Conservation (phyloP, 2,329 filamentous ascomycete species). For the Dactylellina cionopaga region DNA sequence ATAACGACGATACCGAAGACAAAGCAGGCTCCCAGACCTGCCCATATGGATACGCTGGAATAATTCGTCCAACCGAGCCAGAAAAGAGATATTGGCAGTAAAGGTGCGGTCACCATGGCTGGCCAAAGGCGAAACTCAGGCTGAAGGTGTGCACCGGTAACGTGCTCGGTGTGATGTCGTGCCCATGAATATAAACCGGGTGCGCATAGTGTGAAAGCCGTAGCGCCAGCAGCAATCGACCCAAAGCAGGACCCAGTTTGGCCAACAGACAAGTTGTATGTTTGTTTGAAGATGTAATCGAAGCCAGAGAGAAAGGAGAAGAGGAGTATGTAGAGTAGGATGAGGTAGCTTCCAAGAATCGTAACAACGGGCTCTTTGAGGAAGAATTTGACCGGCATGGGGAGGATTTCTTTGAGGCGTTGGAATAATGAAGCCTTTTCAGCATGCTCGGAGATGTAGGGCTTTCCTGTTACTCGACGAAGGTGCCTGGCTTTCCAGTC, state of each 20-base stretch:
- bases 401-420: slow-evolving; percentile 60
- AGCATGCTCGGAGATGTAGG: slow-evolving; percentile 65
- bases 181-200: slow-evolving; percentile 64
- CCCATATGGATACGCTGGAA: slow-evolving; percentile 65
- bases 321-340: slow-evolving; percentile 64
- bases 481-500: slow-evolving; percentile 63
- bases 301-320: slow-evolving; percentile 66
- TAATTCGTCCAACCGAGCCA: slow-evolving; percentile 70
- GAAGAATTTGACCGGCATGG: slow-evolving; percentile 63
- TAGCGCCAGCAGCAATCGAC: slow-evolving; percentile 62
- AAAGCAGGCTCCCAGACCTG: slow-evolving; percentile 65
- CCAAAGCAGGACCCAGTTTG: slow-evolving; percentile 65
- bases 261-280: slow-evolving; percentile 63
- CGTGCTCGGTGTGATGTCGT: slow-evolving; percentile 62
- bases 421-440: slow-evolving; percentile 60
- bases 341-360: slow-evolving; percentile 63
- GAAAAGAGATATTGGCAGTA: slow-evolving; percentile 67
- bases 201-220: slow-evolving; percentile 61
- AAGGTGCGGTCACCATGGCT: slow-evolving; percentile 65
- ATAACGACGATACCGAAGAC: slow-evolving; percentile 67
- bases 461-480: slow-evolving; percentile 60
- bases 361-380: slow-evolving; percentile 64
- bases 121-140: slow-evolving; percentile 69
- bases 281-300: slow-evolving; percentile 66
- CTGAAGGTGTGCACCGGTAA: slow-evolving; percentile 61